Evolutionary conservation across 768 basidiomycete genomes (phyloP), one percentile per base, ranked within the genome.

Genomic region (Daedaleopsis sinensis): DNA sequence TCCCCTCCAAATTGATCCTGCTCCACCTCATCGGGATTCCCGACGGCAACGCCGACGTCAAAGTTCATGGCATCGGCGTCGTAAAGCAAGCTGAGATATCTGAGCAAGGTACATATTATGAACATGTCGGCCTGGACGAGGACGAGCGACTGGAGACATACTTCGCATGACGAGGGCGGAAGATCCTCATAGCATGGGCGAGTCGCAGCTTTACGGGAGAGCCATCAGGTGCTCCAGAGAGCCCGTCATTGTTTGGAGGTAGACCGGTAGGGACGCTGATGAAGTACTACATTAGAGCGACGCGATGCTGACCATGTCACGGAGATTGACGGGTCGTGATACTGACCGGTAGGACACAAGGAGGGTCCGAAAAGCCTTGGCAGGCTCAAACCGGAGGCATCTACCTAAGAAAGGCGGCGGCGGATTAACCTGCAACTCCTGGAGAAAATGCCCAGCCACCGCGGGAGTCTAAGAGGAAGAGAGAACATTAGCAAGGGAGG

Each of bases 321-420:
- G n/a, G n/a, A n/a, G n/a, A n/a, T n/a, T n/a, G n/a, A n/a, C n/a
- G n/a, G n/a, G n/a, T n/a, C 16, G 19, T 10, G 19, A 43, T 27
- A 67, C 76, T 50, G 62, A 87, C 90, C 89, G 80, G 72, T 90
- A 93, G 24, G 92, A 93, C 54, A 94, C 77, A 58, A 90, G 77
- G 21, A 94, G 76, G 36, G 90, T 85, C 64, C 89, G 83, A 66
- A 87, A 88, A 15, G 90, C 89, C 61, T 90, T 83, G 15, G 92
- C 91, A 23, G 82, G 84, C 64, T 94, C 92, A 61, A 86, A 93
- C 47, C 92, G 91, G 64, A 94, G 76, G 59, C 79, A 78, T 44
- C 90, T 83, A 51, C 92, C 92, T 65, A 90, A 73, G 70, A 92
- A 91, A 11, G 80, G 87, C 67, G 82, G 84, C 15, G 84, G 85